phyloP scores from a whole-genome alignment of 2,329 filamentous ascomycete genomes.

The Apiospora marii region DNA sequence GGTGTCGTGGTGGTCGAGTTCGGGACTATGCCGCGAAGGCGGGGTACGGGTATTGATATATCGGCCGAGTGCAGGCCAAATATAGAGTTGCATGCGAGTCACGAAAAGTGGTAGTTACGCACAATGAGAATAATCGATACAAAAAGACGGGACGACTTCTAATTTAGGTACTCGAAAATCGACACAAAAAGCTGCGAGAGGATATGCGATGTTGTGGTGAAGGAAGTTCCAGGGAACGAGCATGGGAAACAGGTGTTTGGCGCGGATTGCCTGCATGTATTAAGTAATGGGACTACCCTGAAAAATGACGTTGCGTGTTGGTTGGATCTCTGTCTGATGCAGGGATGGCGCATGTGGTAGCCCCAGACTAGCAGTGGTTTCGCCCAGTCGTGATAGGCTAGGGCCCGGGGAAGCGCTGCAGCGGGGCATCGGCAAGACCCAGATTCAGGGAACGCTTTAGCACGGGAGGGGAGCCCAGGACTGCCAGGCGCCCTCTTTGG shows the following conservation, averaged over 20 bases:
- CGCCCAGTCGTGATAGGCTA: background rate
- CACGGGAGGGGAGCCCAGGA: background rate
- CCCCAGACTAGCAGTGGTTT: background rate
- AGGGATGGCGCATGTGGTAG: background rate
- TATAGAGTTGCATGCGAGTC: background rate
- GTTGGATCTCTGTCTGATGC: background rate
- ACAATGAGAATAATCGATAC: background rate
- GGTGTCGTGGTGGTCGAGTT: background rate
- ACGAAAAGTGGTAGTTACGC: background rate
- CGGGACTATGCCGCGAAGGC: background rate
- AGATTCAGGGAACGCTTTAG: background rate
- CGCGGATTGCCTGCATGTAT: background rate
- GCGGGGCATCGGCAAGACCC: background rate
- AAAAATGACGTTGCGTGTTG: constrained; percentile 17
- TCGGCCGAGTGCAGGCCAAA: background rate
- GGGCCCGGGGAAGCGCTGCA: constrained; percentile 6
- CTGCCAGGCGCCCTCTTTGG: background rate
- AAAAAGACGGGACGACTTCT: background rate
- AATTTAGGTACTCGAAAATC: background rate
- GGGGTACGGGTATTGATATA: background rate
- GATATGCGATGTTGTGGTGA: background rate
- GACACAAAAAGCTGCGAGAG: background rate
- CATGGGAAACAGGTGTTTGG: constrained; percentile 3
- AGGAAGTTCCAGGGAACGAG: background rate
- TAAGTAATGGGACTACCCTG: constrained; percentile 10